phyloP scores from a whole-genome alignment of 2,329 filamentous ascomycete genomes.

The Mariannaea sp. region DNA sequence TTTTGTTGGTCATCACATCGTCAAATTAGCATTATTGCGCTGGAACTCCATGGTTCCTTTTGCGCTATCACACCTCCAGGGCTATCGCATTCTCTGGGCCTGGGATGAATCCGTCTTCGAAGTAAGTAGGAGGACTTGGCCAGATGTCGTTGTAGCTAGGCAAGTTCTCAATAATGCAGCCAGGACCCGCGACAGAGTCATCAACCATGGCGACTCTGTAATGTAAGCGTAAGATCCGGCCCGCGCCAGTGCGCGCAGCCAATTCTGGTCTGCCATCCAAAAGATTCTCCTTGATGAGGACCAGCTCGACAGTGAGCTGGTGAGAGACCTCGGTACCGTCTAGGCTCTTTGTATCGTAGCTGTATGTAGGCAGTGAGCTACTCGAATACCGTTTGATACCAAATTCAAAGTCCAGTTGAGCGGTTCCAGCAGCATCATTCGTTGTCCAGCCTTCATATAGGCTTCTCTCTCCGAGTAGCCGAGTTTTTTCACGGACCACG shows the following conservation, averaged over 20 bases:
- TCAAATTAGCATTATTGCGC: background rate
- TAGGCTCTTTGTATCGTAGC: conserved; percentile 75
- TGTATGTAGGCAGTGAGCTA: conserved; percentile 57
- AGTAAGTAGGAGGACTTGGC: conserved; percentile 11
- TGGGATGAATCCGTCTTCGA: background rate
- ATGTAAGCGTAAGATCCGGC: conserved; percentile 87
- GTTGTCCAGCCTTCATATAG: conserved; percentile 89
- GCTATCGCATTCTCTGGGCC: background rate
- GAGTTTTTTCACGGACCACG: conserved; percentile 60
- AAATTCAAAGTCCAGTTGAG: conserved; percentile 70
- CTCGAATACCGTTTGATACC: conserved; percentile 32
- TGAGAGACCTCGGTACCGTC: conserved; percentile 81
- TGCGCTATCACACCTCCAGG: background rate
- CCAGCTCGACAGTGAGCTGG: conserved; percentile 84
- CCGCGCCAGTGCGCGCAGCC: conserved; percentile 83
- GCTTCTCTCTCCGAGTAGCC: conserved; percentile 77
- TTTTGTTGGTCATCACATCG: background rate
- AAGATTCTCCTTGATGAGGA: conserved; percentile 86
- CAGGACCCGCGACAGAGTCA: conserved; percentile 15
- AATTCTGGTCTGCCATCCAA: conserved; percentile 68
- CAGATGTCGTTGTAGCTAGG: conserved; percentile 15
- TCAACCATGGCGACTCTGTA: conserved; percentile 83
- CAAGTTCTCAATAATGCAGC: conserved; percentile 10
- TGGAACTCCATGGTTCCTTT: too few species aligned
- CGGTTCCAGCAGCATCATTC: conserved; percentile 51